A percentile compares a stretch with the other conserved stretches of the same genome.
These are phyloP conservation scores for Tephrocybe sp. DNA, from an alignment of 768 basidiomycete genomes.

Conservation along the genomic window DNA sequence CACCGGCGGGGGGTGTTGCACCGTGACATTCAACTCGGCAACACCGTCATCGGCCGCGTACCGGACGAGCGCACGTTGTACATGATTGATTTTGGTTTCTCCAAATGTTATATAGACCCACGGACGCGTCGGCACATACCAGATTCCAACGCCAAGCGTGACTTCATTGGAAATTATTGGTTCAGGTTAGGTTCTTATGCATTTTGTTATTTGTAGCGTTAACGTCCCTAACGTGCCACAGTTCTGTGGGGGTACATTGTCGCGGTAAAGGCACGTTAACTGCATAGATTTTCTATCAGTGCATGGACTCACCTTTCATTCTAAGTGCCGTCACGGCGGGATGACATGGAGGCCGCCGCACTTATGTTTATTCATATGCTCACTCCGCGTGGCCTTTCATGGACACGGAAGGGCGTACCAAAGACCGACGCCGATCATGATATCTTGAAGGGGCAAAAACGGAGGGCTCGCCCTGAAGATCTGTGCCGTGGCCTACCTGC, in stretches of 20 bases:
- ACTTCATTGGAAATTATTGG: constrained; percentile 86
- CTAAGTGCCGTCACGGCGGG: constrained; percentile 74
- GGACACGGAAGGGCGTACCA: constrained; percentile 82
- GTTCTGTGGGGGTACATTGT: constrained; percentile 76
- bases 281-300: constrained; percentile 1
- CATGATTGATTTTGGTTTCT: constrained; percentile 88
- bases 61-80: constrained; percentile 64
- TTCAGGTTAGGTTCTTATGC: constrained; percentile 49
- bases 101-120: constrained; percentile 73
- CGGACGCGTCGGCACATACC: constrained; percentile 67
- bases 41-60: constrained; percentile 63
- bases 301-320: constrained; percentile 1
- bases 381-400: constrained; percentile 71
- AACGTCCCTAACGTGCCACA: constrained; percentile 16
- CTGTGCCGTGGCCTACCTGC: constrained; percentile 68
- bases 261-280: constrained; percentile 59
- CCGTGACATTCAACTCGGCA: constrained; percentile 79
- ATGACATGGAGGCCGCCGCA: constrained; percentile 76
- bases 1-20: constrained; percentile 72
- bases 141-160: constrained; percentile 63
- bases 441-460: constrained; percentile 65
- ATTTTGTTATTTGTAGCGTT: background rate
- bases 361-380: constrained; percentile 81
- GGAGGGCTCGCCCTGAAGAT: constrained; percentile 57
- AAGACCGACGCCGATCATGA: constrained; percentile 66